Base-by-base conservation (phyloP, 495 filamentous ascomycete species). In the Hypoxylon fuscum region DNA sequence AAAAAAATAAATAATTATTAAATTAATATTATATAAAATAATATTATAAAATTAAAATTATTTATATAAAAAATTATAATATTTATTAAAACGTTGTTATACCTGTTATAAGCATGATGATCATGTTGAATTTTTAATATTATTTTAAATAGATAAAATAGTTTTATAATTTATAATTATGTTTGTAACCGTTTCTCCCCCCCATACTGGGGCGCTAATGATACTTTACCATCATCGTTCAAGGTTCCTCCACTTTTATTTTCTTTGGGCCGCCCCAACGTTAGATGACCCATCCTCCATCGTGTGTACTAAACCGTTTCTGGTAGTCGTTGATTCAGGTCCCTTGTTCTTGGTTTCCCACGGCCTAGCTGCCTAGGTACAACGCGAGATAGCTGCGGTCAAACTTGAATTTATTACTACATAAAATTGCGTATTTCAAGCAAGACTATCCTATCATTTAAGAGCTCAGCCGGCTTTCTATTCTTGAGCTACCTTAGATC, bases 281-380 rank as follows among this genome's bases (percentile, higher is more conserved):
- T 56, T 31, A 40, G n/a, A 31, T 41, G 18, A n/a, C 45, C 6
- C 11, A 47, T 47, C 10, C n/a, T 47, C 45, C 34, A 56, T 53
- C 43, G 12, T 37, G 25, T 6, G 20, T 31, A 8, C 25, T 8
- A 27, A 64, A 55, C 61, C 61, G 4, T 18, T 40, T 50, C 18
- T 40, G 29, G 61, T 29, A 49, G 12, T 5, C 15, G 21, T 49
- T 64, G 48, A 64, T 59, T 64, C 49, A 59, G 55, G 43, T 54
- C 48, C 61, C 61, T 25, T 59, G 35, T 38, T 38, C 8, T 14
- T 29, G n/a, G 43, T 59, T 56, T 50, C 21, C 32, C 27, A 37
- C 40, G 14, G 12, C 14, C 32, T 29, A 48, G 9, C 23, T n/a
- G 22, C n/a, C 10, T 7, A 14, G 35, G 32, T 35, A 35, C n/a